phyloP scores from a whole-genome alignment of 2,329 filamentous ascomycete genomes.

The Penicillium capsulatum region DNA sequence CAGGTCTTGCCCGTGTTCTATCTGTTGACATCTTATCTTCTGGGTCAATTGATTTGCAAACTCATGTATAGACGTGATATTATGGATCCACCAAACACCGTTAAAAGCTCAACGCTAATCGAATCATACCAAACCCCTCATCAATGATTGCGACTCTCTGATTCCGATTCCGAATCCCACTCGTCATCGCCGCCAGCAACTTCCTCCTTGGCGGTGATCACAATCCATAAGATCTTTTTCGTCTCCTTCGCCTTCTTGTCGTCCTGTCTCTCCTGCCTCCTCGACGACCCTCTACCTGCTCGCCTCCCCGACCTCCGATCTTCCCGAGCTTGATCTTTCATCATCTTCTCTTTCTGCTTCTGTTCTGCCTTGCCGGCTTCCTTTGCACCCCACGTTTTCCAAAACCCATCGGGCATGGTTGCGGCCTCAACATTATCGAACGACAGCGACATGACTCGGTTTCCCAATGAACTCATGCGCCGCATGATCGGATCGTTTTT shows the following conservation, averaged over 20 bases:
- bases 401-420: constrained; percentile 4
- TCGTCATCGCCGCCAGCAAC: background rate
- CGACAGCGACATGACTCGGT: constrained; percentile 8
- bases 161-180: constrained; percentile 4
- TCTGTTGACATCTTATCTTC: no score
- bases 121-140: no score
- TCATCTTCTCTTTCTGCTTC: constrained; percentile 7
- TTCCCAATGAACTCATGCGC: constrained; percentile 9
- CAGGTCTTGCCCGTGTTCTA: no score
- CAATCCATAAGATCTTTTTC: constrained; percentile 3
- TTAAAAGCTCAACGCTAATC: no score
- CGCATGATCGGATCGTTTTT: constrained; percentile 1
- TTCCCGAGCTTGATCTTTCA: constrained; percentile 1
- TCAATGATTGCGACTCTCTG: background rate
- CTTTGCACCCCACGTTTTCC: constrained; percentile 10
- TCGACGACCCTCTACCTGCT: background rate
- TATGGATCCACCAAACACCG: no score
- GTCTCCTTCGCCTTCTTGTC: constrained; percentile 3
- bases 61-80: no score
- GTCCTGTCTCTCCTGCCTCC: background rate
- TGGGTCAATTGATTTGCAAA: no score
- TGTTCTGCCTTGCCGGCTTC: constrained; percentile 8
- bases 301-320: constrained; percentile 1
- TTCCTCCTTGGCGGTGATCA: background rate
- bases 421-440: constrained; percentile 8